These are phyloP conservation scores for Sporothrix brasiliensis DNA, from an alignment of 2,329 filamentous ascomycete species.

Conservation along the genomic window DNA sequence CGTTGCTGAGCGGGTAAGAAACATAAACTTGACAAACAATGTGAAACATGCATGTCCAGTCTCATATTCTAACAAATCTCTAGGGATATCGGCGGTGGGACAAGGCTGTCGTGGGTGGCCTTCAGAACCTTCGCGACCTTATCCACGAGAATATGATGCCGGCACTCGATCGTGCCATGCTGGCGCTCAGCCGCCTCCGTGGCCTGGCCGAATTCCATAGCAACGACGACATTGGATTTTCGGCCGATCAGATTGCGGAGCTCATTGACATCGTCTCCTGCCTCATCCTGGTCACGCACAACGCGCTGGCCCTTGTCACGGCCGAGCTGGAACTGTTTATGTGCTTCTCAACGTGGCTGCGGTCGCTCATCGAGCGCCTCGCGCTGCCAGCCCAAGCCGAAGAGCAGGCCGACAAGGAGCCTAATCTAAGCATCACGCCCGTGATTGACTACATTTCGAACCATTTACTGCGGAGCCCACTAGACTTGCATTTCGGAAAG, in stretches of 20 bases:
- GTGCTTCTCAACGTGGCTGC: conserved; percentile 81
- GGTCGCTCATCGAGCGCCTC: conserved; percentile 78
- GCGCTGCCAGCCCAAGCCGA: conserved; percentile 68
- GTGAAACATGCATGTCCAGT: neutral
- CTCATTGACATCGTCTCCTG: conserved; percentile 72
- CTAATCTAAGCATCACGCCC: conserved; percentile 70
- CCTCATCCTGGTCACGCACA: conserved; percentile 74
- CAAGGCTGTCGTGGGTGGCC: conserved; percentile 75
- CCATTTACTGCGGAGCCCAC: conserved; percentile 66
- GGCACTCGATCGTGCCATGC: conserved; percentile 77
- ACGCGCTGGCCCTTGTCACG: conserved; percentile 69
- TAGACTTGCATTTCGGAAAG: conserved; percentile 63
- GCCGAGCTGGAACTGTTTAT: conserved; percentile 77
- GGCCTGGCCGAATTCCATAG: conserved; percentile 79
- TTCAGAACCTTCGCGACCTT: conserved; percentile 75
- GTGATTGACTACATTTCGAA: conserved; percentile 77
- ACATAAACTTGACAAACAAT: no score
- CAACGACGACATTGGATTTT: conserved; percentile 66
- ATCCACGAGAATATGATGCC: conserved; percentile 88
- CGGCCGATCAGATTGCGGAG: conserved; percentile 62
- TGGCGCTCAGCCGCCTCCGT: conserved; percentile 79
- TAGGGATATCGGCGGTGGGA: conserved; percentile 95
- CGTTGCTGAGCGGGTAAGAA: conserved; percentile 71
- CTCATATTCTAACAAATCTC: neutral
- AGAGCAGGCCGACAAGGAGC: conserved; percentile 77